Percentiles rank a stretch among this genome's conserved stretches.
These are phyloP conservation scores for Metschnikowia colocasiae DNA, from an alignment of 805 yeast species.

Conservation along the genomic window DNA sequence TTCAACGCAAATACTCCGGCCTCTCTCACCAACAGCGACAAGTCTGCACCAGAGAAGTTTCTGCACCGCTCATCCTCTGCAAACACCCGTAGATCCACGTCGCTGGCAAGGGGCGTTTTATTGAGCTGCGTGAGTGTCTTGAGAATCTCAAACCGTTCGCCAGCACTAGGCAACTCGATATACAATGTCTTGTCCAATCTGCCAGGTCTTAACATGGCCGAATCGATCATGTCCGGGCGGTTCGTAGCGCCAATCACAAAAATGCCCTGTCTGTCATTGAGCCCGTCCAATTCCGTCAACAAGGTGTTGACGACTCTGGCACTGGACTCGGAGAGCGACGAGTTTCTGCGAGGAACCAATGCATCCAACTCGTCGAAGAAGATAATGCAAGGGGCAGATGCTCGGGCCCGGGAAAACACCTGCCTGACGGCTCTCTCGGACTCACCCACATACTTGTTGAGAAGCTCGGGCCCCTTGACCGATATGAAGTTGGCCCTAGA, in stretches of 20 bases:
- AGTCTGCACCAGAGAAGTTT: conserved; percentile 94
- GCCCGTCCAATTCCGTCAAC: conserved; percentile 91
- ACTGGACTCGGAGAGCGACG: conserved; percentile 81
- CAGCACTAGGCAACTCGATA: conserved; percentile 79
- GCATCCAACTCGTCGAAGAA: conserved; percentile 97
- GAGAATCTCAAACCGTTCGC: conserved; percentile 79
- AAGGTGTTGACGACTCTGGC: conserved; percentile 93
- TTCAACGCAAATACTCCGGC: conserved; percentile 89
- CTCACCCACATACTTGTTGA: conserved; percentile 95
- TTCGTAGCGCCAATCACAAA: conserved; percentile 96
- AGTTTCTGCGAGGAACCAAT: conserved; percentile 88
- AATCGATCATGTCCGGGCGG: conserved; percentile 96
- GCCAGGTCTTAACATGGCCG: conserved; percentile 97
- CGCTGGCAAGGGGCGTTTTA: conserved; percentile 65
- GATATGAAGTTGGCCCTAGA: conserved; percentile 94
- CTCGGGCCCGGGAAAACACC: conserved; percentile 87
- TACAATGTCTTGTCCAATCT: conserved; percentile 89
- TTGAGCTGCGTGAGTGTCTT: conserved; percentile 68
- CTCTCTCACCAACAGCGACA: conserved; percentile 86
- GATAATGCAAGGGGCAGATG: conserved; percentile 89
- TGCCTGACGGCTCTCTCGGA: conserved; percentile 92
- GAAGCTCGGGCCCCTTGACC: conserved; percentile 91
- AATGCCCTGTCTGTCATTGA: conserved; percentile 87
- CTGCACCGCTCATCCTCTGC: conserved; percentile 78
- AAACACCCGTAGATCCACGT: conserved; percentile 58